phyloP scores from a whole-genome alignment of 345 rosid species.

The Capsella bursapastoris region DNA sequence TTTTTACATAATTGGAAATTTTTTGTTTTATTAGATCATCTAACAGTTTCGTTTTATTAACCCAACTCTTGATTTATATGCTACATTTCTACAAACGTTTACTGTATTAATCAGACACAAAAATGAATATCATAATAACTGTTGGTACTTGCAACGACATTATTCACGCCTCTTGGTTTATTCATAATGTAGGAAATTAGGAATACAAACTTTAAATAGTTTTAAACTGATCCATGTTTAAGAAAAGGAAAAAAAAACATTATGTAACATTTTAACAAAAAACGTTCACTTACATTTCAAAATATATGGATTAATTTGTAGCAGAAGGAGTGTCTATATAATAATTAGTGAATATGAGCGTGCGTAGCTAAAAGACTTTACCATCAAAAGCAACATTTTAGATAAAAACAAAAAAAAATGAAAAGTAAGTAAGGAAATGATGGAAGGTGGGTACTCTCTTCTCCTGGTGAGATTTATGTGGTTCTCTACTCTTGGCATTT shows the following conservation, averaged over 20 bases:
- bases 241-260: no score
- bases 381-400: slow-evolving; percentile 13
- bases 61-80: neutral
- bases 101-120: neutral
- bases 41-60: neutral
- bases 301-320: no score
- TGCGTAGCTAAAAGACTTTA: slow-evolving; percentile 9
- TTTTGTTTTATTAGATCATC: neutral
- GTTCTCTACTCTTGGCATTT: slow-evolving; percentile 25
- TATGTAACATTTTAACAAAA: no score
- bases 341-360: slow-evolving; percentile 13
- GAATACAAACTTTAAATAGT: neutral
- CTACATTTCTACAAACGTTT: neutral
- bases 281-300: no score
- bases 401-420: neutral
- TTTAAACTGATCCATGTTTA: no score
- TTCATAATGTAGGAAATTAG: neutral
- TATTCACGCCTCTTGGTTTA: neutral
- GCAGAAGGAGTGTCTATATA: no score
- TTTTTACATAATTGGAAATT: neutral
- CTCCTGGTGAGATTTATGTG: slow-evolving; percentile 20
- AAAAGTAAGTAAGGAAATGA: slow-evolving; percentile 30
- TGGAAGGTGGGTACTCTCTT: slow-evolving; percentile 5
- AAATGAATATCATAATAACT: neutral
- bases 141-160: neutral